These are phyloP conservation scores for Suhomyces canberraensis DNA, from an alignment of 805 yeast genomes.

Conservation along the genomic window DNA sequence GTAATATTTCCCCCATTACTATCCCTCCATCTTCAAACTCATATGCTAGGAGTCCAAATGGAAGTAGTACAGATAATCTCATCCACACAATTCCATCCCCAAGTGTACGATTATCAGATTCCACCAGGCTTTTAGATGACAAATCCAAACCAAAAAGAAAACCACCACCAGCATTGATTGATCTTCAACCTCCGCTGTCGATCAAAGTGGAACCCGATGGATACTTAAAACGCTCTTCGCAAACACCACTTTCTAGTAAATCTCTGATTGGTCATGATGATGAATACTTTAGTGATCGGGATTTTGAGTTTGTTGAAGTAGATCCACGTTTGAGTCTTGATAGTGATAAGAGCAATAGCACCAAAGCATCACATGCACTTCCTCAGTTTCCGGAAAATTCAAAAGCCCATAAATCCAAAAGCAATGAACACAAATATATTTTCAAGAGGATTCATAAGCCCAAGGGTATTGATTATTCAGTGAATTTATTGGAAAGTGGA, in stretches of 20 bases:
- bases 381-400: constrained; percentile 37
- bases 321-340: constrained; percentile 3
- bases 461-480: constrained; percentile 2
- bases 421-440: constrained; percentile 11
- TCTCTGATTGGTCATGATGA: constrained; percentile 10
- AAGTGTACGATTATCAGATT: constrained; percentile 7
- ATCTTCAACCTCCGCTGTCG: background rate
- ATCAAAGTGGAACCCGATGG: background rate
- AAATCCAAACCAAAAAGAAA: constrained; percentile 19
- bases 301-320: constrained; percentile 4
- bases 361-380: constrained; percentile 12
- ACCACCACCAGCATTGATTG: constrained; percentile 23
- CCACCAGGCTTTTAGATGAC: constrained; percentile 5
- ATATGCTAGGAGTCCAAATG: constrained; percentile 23
- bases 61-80: constrained; percentile 20
- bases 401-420: constrained; percentile 10
- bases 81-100: constrained; percentile 8
- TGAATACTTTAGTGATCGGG: constrained; percentile 3
- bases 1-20: constrained; percentile 19
- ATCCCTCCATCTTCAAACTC: constrained; percentile 30
- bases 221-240: too few species aligned
- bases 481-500: background rate
- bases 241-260: constrained; percentile 8
- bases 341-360: constrained; percentile 2
- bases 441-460: constrained; percentile 21